Evolutionary conservation across 2,329 filamentous ascomycete genomes (phyloP), one percentile per base, ranked within the genome.

Genomic region (Trichothecium sympodiale): DNA sequence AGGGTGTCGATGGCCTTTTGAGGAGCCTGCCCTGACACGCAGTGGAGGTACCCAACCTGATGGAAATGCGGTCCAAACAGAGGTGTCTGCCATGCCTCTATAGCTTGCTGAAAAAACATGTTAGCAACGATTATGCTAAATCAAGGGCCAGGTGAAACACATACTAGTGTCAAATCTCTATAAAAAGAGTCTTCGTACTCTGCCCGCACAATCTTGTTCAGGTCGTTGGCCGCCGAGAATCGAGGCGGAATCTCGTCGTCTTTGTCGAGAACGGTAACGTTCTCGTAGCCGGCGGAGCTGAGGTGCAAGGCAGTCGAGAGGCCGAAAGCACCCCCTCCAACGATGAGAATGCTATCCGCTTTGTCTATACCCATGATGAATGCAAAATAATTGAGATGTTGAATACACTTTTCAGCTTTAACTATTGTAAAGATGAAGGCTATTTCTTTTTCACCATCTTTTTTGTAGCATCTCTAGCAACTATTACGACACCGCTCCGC

Each of bases 181-280:
- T 77, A 75, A 43, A 69, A 74, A 0, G 59, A 55, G 41, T 75
- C 68, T 41, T 71, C 68, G 42, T 76, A 75, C 44, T 75, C 70
- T 8, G 64, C 69, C 2, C 72, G 62, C 32, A 77, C 57, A 38
- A 77, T 76, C 54, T 77, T 77, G 50, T 76, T 77, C 32, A 77
- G 47, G 44, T 77, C 71, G 39, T 71, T 69, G 18, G 63, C 71
- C 1, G 70, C 73, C 0, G 72, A 74, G 45, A 52, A 35, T 2
- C 26, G 17, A 1, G 40, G 39, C 38, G 37, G 37, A 5, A 39
- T 15, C 7, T 13, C 3, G 12, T 18, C 14, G 27, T 13, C 25
- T 26, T 31, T 42, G 35, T 61, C 48, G 43, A 61, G 37, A 37
- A 61, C 40, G 17, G 53, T 55, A 49, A 64, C 48, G 31, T 51